Evolutionary conservation across 2,329 filamentous ascomycete genomes (phyloP).

Genomic region (Colletotrichum gloeosporioides): DNA sequence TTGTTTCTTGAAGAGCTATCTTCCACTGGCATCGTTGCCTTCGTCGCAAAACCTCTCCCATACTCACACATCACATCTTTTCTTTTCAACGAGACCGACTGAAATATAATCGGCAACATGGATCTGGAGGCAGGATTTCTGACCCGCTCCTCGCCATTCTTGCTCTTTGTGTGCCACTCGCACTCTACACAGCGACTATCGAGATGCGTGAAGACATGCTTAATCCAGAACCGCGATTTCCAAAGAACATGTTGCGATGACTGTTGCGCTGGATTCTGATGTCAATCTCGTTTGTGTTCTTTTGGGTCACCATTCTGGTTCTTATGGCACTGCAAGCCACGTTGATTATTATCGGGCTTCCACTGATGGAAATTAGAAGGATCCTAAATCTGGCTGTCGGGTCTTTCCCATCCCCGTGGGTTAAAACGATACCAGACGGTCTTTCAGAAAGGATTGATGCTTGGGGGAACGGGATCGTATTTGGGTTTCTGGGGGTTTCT

Average conservation of each 20-base stretch:
- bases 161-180: neutral
- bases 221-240: neutral
- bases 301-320: neutral
- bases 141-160: neutral
- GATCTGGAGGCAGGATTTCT: neutral
- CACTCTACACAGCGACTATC: neutral
- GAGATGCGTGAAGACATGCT: neutral
- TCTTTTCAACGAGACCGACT: neutral
- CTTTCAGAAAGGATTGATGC: neutral
- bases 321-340: neutral
- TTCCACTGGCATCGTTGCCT: neutral
- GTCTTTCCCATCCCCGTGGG: accelerated
- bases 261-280: neutral
- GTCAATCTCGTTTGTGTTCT: neutral
- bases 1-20: neutral
- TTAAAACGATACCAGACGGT: neutral
- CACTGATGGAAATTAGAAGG: neutral
- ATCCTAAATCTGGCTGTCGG: neutral
- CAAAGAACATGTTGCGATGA: neutral
- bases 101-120: neutral
- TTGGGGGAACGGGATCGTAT: neutral
- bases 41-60: neutral
- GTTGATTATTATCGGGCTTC: neutral
- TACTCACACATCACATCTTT: neutral
- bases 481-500: neutral